Conservation (phyloP, 371 early-diverging fungal species). For the Mortierella sp. region DNA sequence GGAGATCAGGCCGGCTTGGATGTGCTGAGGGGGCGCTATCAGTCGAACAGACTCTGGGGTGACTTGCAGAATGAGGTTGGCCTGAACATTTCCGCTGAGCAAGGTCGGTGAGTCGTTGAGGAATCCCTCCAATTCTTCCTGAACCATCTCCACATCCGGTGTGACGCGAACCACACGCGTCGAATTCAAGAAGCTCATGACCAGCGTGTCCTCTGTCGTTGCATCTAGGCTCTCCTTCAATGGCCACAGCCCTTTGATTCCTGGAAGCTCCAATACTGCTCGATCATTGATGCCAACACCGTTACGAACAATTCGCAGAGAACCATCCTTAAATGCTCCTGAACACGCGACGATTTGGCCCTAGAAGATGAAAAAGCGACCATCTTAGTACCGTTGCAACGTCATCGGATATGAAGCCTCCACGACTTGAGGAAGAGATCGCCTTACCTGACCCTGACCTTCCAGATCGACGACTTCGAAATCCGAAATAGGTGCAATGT, state of each 20-base stretch:
- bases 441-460: slow-evolving; percentile 73
- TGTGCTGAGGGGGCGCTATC: slow-evolving; percentile 52
- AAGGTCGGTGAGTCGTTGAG: slow-evolving; percentile 62
- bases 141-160: slow-evolving; percentile 42
- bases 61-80: slow-evolving; percentile 59
- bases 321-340: slow-evolving; percentile 79
- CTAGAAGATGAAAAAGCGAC: slow-evolving; percentile 32
- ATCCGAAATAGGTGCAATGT: slow-evolving; percentile 88
- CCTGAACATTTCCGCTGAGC: slow-evolving; percentile 29
- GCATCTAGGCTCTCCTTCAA: slow-evolving; percentile 53
- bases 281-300: slow-evolving; percentile 87
- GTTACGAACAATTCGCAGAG: slow-evolving; percentile 84
- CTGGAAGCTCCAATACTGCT: slow-evolving; percentile 65
- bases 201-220: slow-evolving; percentile 43
- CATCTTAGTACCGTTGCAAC: not conserved
- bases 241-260: slow-evolving; percentile 78
- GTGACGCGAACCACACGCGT: slow-evolving; percentile 51
- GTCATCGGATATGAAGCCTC: not conserved
- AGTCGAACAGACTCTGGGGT: slow-evolving; percentile 66
- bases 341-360: slow-evolving; percentile 90
- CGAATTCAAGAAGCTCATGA: slow-evolving; percentile 55
- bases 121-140: slow-evolving; percentile 62
- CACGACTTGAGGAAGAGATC: not conserved
- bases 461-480: slow-evolving; percentile 87
- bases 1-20: slow-evolving; percentile 42